Evolutionary conservation across 148 eudicot species (phyloP).

Genomic region (Heliosperma pusillum): DNA sequence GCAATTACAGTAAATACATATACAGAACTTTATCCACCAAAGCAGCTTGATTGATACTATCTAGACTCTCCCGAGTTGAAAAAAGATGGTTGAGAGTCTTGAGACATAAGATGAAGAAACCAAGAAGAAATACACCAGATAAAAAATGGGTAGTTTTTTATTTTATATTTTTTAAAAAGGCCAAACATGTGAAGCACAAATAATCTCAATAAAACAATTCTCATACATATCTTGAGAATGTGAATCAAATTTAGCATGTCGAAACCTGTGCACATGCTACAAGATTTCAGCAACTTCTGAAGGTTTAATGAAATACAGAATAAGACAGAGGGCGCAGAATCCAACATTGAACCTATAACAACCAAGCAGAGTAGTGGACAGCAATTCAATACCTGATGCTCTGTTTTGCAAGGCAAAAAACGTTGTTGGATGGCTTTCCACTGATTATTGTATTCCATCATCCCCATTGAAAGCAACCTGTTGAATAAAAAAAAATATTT

Average conservation of each 20-base stretch:
- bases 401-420: constrained; percentile 88
- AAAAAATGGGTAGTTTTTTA: no score
- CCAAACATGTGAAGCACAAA: not conserved
- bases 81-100: no score
- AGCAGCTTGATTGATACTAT: no score
- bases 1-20: no score
- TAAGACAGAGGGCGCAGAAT: not conserved
- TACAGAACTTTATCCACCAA: not conserved
- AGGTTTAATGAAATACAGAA: not conserved
- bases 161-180: no score
- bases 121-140: no score
- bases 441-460: constrained; percentile 88
- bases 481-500: not conserved
- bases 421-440: constrained; percentile 90
- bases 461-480: constrained; percentile 83
- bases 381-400: constrained; percentile 69
- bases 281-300: not conserved
- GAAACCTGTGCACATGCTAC: not conserved
- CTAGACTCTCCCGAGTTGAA: not conserved
- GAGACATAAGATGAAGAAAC: no score
- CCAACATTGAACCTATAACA: not conserved
- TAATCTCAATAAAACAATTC: not conserved
- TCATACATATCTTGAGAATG: not conserved
- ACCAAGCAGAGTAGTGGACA: not conserved
- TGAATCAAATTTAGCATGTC: not conserved